Evolutionary conservation across 129 eudicot species (phyloP).

Genomic region (Artemisia tridentata): DNA sequence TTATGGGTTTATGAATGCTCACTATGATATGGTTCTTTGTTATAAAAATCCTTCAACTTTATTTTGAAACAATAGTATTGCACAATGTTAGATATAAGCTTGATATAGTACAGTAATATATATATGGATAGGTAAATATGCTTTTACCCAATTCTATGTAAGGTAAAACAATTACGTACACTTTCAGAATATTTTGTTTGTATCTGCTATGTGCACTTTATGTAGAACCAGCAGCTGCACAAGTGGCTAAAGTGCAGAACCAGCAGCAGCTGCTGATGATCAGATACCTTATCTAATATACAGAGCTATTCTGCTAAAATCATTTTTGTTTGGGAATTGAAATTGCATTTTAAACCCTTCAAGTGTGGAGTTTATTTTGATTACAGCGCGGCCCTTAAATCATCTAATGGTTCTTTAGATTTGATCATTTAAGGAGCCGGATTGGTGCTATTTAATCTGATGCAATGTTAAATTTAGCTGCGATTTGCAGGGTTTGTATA

Average conservation of each 20-base stretch:
- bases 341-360: conserved; percentile 36
- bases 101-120: no score
- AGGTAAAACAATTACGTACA: no score
- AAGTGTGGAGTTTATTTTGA: neutral
- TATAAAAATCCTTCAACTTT: no score
- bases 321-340: conserved; percentile 15
- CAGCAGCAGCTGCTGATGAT: conserved; percentile 20
- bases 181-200: conserved; percentile 3
- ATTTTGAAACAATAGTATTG: no score
- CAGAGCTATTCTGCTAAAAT: neutral
- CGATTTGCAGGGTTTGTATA: conserved; percentile 24
- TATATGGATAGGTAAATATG: no score
- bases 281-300: conserved; percentile 11
- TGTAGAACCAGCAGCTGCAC: conserved; percentile 18
- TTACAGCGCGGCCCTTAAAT: neutral
- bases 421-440: neutral
- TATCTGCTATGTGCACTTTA: conserved; percentile 19
- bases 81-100: neutral
- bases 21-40: neutral
- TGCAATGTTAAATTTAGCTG: conserved; percentile 1
- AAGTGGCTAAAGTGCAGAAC: conserved; percentile 40
- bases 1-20: no score
- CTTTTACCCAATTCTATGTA: no score
- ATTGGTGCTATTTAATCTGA: conserved; percentile 11
- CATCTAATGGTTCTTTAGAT: no score